Percentiles rank a stretch among this genome's conserved stretches.
These are phyloP conservation scores for Vanrija humicola DNA, from an alignment of 1,284 basidiomycete genomes.

Conservation along the genomic window DNA sequence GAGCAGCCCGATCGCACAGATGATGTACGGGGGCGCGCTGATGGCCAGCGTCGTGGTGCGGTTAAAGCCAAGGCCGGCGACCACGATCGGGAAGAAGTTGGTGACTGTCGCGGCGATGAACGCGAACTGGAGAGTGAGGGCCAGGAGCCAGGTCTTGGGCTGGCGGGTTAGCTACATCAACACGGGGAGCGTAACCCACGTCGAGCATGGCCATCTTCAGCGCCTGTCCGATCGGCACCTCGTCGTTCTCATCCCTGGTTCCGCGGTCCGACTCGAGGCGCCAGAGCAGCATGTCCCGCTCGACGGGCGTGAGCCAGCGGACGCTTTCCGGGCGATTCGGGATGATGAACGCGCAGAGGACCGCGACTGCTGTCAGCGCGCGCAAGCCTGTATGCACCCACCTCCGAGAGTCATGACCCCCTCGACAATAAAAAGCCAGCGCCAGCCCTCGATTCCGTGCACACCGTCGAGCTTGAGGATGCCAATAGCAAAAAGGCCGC, in stretches of 20 bases:
- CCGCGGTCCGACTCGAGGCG: constrained; percentile 36
- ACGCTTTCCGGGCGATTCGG: constrained; percentile 36
- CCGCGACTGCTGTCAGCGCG: constrained; percentile 17
- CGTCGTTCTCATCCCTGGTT: constrained; percentile 31
- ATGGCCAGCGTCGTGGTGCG: constrained; percentile 42
- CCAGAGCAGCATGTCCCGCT: constrained; percentile 34
- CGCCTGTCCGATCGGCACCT: constrained; percentile 21
- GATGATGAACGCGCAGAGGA: constrained; percentile 19
- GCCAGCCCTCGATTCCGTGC: constrained; percentile 3
- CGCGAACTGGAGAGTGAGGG: constrained; percentile 1
- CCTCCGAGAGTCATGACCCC: background rate
- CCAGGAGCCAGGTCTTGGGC: constrained; percentile 12
- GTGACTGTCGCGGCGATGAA: constrained; percentile 12
- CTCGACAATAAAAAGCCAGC: constrained; percentile 11
- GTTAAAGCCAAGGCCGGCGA: constrained; percentile 35
- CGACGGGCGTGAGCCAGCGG: constrained; percentile 30
- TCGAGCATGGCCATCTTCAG: constrained; percentile 36
- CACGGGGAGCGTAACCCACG: no score
- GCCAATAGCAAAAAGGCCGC: constrained; percentile 4
- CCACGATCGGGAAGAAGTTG: constrained; percentile 43
- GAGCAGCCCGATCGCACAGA: constrained; percentile 24
- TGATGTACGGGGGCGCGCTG: constrained; percentile 45
- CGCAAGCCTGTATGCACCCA: background rate
- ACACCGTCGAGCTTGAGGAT: background rate
- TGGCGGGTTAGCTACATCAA: constrained; percentile 5